Base-by-base conservation (phyloP, 2,329 filamentous ascomycete genomes). In the Fusarium setosum region DNA sequence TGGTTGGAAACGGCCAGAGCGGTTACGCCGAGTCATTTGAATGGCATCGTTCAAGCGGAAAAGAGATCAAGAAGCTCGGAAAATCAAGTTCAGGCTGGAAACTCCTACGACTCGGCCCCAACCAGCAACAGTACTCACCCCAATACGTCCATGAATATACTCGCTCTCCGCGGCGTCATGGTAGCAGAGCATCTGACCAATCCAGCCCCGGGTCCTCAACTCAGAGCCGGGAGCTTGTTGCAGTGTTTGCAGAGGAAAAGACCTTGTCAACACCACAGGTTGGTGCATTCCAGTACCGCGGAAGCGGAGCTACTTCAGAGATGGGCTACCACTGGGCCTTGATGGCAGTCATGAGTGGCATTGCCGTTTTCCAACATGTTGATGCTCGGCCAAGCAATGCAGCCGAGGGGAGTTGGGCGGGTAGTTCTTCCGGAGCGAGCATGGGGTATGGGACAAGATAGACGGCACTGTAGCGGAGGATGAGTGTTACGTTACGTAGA, bases 321-420 rank as follows among this genome's bases (percentile, higher is more conserved):
- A 41, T 70, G 38, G 67, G 67, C 1, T 62, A 65, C 15, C 51
- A 65, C 12, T 70, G 61, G 56, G 21, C 55, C 7, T 21, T 70
- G 3, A 57, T 63, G 44, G 67, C 59, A 7, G 11, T 65, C 2
- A 52, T 61, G 38, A 69, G 57, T 4, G 59, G 55, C 3, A 23
- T 69, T 23, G 9, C 20, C 4, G 15, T 66, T 1, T 17, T 62
- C 4, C 62, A 65, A 15, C 24, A 62, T 37, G 15, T 15, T 5
- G 50, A 20, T 31, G 42, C 24, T 45, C 24, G 42, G 12, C 12
- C 26, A 29, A 29, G 26, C 6, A 12, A n/a, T n/a, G 26, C 26
- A 29, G 26, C 26, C n/a, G n/a, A n/a, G n/a, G n/a, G n/a, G n/a
- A n/a, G n/a, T n/a, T n/a, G n/a, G n/a, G n/a, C n/a, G n/a, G n/a